A percentile compares a stretch with the other conserved stretches of the same genome.
phyloP scores from a whole-genome alignment of 2,329 filamentous ascomycete species.

The Erysiphe pulchra region DNA sequence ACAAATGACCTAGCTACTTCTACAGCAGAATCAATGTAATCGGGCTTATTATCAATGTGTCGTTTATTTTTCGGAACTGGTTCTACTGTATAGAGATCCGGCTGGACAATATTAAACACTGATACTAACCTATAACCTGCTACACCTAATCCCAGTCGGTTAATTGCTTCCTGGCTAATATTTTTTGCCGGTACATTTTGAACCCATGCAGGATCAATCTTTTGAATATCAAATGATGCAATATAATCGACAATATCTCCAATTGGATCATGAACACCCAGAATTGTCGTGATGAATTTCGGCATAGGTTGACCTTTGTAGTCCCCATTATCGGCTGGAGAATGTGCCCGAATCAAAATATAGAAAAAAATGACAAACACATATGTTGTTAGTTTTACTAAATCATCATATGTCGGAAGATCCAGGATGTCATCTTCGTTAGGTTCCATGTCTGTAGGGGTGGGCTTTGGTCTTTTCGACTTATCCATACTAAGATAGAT shows the following conservation, averaged over 20 bases:
- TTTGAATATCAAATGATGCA: background rate
- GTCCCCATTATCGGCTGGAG: background rate
- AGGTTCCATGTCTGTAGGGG: background rate
- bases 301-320: background rate
- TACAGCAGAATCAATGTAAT: too few relatives aligned
- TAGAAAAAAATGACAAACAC: too few relatives aligned
- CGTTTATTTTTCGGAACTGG: too few relatives aligned
- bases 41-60: too few relatives aligned
- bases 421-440: background rate
- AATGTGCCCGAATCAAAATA: background rate
- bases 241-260: background rate
- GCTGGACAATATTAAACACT: too few relatives aligned
- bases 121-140: too few relatives aligned
- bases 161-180: background rate
- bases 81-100: too few relatives aligned
- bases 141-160: background rate
- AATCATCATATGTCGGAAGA: background rate
- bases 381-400: background rate
- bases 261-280: background rate
- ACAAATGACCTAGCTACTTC: too few relatives aligned
- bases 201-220: background rate
- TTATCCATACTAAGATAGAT: background rate
- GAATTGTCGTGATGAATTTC: background rate
- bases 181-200: background rate
- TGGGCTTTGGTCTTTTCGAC: background rate